These are phyloP conservation scores for Castanospermum australe DNA, from an alignment of 306 rosid species.

Conservation along the genomic window DNA sequence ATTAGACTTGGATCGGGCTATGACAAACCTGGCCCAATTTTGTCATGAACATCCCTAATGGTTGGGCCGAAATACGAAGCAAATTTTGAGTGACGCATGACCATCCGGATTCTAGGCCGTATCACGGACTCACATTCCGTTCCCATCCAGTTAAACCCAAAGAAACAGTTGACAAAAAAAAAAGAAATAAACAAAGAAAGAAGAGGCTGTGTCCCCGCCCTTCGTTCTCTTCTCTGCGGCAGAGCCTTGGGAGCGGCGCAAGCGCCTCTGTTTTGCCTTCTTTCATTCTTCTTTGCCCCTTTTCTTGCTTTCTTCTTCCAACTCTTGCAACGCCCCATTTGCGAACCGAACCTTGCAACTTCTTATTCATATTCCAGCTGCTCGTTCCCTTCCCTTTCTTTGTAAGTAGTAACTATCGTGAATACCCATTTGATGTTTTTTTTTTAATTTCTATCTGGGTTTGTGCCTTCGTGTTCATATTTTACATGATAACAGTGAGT, in stretches of 20 bases:
- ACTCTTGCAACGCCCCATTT: not conserved
- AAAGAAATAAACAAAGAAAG: no score
- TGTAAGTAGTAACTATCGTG: not conserved
- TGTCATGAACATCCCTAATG: no score
- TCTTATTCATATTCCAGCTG: not conserved
- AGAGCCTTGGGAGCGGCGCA: not conserved
- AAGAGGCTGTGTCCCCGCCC: no score
- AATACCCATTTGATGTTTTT: not conserved
- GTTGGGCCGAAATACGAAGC: no score
- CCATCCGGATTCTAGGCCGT: no score
- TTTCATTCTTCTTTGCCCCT: not conserved
- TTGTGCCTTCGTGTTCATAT: not conserved
- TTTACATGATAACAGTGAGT: not conserved
- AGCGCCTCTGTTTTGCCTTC: not conserved
- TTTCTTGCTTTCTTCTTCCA: not conserved
- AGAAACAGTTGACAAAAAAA: no score
- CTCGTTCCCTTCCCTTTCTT: not conserved
- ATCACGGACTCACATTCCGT: no score
- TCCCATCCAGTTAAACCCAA: no score
- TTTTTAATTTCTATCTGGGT: not conserved
- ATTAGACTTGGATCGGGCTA: no score
- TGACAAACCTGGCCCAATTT: no score
- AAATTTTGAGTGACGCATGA: no score
- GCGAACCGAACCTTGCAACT: not conserved
- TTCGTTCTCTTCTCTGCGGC: not conserved